These are phyloP conservation scores for Chlorella sp. DNA, from an alignment of 139 green algal species.

Conservation along the genomic window DNA sequence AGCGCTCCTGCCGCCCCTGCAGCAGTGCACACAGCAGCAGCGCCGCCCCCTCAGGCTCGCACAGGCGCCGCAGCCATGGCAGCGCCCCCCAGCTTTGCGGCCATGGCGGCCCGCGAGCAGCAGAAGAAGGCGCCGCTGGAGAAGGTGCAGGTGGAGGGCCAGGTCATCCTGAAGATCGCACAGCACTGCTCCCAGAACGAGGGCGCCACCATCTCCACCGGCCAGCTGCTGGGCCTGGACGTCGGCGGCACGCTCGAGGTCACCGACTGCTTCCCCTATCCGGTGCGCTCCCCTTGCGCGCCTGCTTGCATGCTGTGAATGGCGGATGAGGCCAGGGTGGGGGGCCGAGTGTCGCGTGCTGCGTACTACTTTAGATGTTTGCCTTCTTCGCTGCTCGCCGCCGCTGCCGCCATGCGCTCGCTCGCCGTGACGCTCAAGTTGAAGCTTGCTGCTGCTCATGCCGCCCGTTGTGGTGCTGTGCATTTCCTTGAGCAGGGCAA, in stretches of 20 bases:
- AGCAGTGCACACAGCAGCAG: background rate
- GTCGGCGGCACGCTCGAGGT: constrained; percentile 96
- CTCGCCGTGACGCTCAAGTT: too few species aligned
- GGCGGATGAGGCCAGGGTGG: too few species aligned
- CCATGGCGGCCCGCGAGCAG: constrained; percentile 35
- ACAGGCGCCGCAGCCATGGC: constrained; percentile 8
- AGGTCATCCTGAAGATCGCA: constrained; percentile 90
- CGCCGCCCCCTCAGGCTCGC: background rate
- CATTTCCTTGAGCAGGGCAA: constrained; percentile 12
- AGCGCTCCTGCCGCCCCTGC: background rate
- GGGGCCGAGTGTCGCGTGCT: too few species aligned
- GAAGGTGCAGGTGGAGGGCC: background rate
- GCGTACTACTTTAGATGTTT: background rate
- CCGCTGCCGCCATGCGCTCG: background rate
- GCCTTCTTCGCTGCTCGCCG: background rate
- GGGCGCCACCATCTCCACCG: constrained; percentile 87
- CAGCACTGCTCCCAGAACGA: constrained; percentile 91
- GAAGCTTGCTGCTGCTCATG: background rate
- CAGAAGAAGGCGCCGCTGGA: constrained; percentile 54
- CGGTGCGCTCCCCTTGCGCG: constrained; percentile 61
- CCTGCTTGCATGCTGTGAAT: background rate
- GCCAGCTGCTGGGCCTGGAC: constrained; percentile 97
- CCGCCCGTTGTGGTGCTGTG: background rate
- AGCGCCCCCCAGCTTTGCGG: constrained; percentile 50
- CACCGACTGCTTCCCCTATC: constrained; percentile 98